Conservation (phyloP, 768 basidiomycete genomes). For the Xerocomellus chrysenteron region DNA sequence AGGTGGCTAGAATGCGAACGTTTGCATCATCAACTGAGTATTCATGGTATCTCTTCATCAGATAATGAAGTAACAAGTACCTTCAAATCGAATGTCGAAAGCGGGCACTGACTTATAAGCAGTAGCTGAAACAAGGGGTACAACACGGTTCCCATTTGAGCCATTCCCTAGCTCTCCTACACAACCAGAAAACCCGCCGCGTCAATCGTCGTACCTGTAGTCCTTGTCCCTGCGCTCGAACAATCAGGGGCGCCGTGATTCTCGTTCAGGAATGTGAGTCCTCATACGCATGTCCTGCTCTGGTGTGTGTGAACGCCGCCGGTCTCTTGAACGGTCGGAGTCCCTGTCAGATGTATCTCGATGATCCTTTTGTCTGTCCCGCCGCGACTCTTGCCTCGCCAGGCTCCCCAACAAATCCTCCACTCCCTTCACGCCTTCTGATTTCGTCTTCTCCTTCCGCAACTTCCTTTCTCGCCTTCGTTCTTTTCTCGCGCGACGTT, state of each 20-base stretch:
- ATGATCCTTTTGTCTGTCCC: conserved; percentile 10
- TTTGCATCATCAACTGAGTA: neutral
- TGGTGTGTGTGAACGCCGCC: conserved; percentile 16
- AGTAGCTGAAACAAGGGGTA: conserved; percentile 3
- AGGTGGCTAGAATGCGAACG: neutral
- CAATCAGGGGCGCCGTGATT: conserved; percentile 1
- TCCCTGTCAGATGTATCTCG: conserved; percentile 13
- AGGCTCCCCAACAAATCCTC: conserved; percentile 62
- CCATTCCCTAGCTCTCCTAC: conserved; percentile 2
- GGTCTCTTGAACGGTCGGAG: conserved; percentile 8
- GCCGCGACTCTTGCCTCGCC: conserved; percentile 23
- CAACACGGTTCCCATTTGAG: neutral
- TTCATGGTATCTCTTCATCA: neutral
- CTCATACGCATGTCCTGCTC: conserved; percentile 11
- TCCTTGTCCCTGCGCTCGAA: conserved; percentile 3
- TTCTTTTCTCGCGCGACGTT: conserved; percentile 72
- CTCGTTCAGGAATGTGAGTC: conserved; percentile 21
- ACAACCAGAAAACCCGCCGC: neutral
- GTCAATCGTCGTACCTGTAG: conserved; percentile 6
- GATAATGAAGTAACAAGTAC: neutral
- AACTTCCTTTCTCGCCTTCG: conserved; percentile 69
- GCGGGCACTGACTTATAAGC: neutral
- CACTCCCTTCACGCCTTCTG: conserved; percentile 62
- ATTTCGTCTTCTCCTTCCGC: conserved; percentile 50
- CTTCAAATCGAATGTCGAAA: neutral